These are phyloP conservation scores for Colletotrichum ledebouriae DNA, from an alignment of 2,329 filamentous ascomycete species.

Conservation along the genomic window DNA sequence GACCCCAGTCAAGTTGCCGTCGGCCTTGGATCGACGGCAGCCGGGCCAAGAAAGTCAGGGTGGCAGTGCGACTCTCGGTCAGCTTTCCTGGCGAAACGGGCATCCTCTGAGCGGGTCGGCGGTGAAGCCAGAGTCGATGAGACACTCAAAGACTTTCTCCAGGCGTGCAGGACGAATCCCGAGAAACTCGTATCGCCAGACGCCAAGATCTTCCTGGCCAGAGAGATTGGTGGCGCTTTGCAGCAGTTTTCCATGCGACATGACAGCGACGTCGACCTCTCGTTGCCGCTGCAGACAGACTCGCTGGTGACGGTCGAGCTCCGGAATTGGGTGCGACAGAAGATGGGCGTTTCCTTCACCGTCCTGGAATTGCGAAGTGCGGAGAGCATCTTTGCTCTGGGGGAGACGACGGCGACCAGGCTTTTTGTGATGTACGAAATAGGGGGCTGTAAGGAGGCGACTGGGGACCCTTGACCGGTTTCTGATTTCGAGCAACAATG, in stretches of 20 bases:
- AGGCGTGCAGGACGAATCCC: slow-evolving; percentile 9
- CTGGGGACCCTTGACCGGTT: background rate
- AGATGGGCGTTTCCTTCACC: slow-evolving; percentile 39
- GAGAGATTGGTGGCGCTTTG: slow-evolving; percentile 22
- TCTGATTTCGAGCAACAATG: too few species aligned
- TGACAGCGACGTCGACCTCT: slow-evolving; percentile 29
- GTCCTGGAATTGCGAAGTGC: slow-evolving; percentile 30
- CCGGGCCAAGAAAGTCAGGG: slow-evolving; percentile 22
- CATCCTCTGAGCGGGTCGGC: slow-evolving; percentile 29
- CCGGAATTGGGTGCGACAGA: slow-evolving; percentile 44
- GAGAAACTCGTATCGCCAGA: slow-evolving; percentile 11
- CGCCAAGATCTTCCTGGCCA: slow-evolving; percentile 21
- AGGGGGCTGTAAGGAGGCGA: too few species aligned
- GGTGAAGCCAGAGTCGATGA: background rate
- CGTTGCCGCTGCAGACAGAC: slow-evolving; percentile 40
- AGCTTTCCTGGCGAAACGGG: slow-evolving; percentile 32
- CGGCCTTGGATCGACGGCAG: slow-evolving; percentile 30
- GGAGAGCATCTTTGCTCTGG: slow-evolving; percentile 21
- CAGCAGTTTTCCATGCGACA: slow-evolving; percentile 41
- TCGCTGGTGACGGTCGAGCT: slow-evolving; percentile 46
- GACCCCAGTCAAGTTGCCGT: slow-evolving; percentile 43
- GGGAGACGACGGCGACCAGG: background rate
- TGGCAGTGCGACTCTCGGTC: slow-evolving; percentile 46
- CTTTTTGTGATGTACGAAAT: background rate
- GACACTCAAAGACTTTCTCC: slow-evolving; percentile 20